Evolutionary conservation across 768 basidiomycete species (phyloP), one percentile per base, ranked within the genome.

Genomic region (Roridomyces roridus): DNA sequence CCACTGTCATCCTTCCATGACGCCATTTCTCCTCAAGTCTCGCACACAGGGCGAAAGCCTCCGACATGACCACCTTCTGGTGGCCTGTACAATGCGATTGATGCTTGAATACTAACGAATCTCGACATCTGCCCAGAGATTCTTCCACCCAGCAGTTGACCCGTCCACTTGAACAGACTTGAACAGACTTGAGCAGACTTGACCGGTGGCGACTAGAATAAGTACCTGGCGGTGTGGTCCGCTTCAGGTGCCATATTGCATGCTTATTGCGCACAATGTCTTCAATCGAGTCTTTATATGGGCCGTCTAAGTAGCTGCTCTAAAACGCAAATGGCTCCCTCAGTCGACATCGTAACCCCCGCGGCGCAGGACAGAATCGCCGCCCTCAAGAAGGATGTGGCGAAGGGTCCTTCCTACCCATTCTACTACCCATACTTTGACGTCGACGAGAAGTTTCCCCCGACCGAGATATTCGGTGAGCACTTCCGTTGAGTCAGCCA

Each of bases 341-440:
- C 73, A 17, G 68, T 74, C 44, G 51, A 70, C 41, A 64, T 71
- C 43, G 57, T 68, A 10, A n/a, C n/a, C 6, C 49, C 55, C n/a
- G n/a, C n/a, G 57, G 40, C 43, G 29, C 25, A 55, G 34, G 41
- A 46, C 40, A 20, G 59, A 56, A 57, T 48, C 56, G 24, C 55
- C 29, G 18, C 23, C 54, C 51, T 57, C 21, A 57, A 67, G 51
- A 48, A 64, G 6, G 40, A 43, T 17, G 53, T 52, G 21, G 46
- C 52, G 69, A 67, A 79, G 55, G 78, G 72, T 0, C 74, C 77
- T 17, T 74, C 78, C 10, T 80, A 84, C 60, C 82, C 83, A 1
- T 78, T 73, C 65, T 83, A 84, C 68, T 74, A 67, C 34, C 83
- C 81, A 6, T 66, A 78, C 63, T 81, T 71, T 61, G 79, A 84